Base-by-base conservation (phyloP, 345 rosid species). In the Gossypium arboreum region DNA sequence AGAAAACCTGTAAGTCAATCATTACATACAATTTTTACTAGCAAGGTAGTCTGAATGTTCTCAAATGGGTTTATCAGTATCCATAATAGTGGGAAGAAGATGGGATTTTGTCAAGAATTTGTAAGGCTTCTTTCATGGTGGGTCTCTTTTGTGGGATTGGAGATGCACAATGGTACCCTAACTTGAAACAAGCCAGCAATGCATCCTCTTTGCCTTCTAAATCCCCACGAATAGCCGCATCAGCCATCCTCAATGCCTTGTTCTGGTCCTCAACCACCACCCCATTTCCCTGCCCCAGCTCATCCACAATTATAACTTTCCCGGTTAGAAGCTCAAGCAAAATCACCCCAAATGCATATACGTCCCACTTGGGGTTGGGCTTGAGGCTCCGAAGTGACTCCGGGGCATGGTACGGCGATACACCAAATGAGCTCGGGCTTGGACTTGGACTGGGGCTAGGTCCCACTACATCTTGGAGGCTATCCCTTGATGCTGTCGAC, bases 71-170 rank as follows among this genome's bases (percentile, higher is more conserved):
- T 24, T n/a, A 73, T 82, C 58, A 85, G 71, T 81, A 82, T 59
- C 81, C 87, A 59, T 82, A 80, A 39, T 76, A 67, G 60, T 77
- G 79, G 10, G 87, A 74, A 1, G 85, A 65, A 18, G 76, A 59
- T 7, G 96, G 87, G 57, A 93, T 61, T 77, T 88, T 93, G 43
- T 95, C 99, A 5, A 95, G 85, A 45, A 89, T 83, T 80, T 90
- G 97, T 0, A 89, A 66, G 16, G 80, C 94, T 73, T 95, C 97
- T 84, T 90, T 95, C 85, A 95, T 91, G 9, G 83, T 11, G 2
- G 98, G 99, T 80, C 99, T 95, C 86, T 84, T 91, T 29, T 91
- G 98, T 16, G 98, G 89, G 24, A 86, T n/a, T 7, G 93, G 97
- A 27, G 96, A 91, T 18, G 97, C 97, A 83, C 99, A 95, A 70